Evolutionary conservation across 768 basidiomycete genomes (phyloP).

Genomic region (Tulasnella sp.): DNA sequence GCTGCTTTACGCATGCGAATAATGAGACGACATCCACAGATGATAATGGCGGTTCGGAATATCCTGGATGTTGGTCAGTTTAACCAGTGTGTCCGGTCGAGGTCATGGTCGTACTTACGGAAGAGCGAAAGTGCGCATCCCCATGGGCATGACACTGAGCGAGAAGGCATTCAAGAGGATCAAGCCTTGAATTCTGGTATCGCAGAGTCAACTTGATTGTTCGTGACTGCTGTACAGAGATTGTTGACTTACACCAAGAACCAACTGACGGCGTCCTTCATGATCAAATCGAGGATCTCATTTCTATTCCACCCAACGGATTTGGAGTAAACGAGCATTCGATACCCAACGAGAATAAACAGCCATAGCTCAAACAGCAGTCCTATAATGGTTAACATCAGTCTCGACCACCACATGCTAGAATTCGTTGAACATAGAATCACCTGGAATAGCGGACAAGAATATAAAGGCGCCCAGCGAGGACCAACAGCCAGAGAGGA

Average conservation of each 20-base stretch:
- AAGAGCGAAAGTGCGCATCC: neutral
- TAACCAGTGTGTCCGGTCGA: neutral
- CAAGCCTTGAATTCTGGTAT: neutral
- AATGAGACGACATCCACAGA: conserved; percentile 6
- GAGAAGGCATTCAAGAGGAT: neutral
- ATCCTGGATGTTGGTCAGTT: neutral
- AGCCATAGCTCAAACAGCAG: conserved; percentile 9
- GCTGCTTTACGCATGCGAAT: conserved; percentile 4
- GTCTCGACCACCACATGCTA: neutral
- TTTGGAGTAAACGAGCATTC: neutral
- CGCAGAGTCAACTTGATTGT: neutral
- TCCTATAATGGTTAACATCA: neutral
- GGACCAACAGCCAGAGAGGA: conserved; percentile 10
- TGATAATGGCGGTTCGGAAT: conserved; percentile 6
- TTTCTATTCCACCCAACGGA: neutral
- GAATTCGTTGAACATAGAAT: neutral
- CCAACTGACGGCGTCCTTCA: conserved; percentile 8
- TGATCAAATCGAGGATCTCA: neutral
- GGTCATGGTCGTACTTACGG: neutral
- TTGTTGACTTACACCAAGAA: conserved; percentile 1
- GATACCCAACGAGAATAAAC: conserved; percentile 3
- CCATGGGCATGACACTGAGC: neutral
- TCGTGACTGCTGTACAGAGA: neutral
- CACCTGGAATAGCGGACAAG: neutral
- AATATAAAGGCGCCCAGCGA: neutral